phyloP scores from a whole-genome alignment of 441 rosid species.

The Gossypium schwendimanii region DNA sequence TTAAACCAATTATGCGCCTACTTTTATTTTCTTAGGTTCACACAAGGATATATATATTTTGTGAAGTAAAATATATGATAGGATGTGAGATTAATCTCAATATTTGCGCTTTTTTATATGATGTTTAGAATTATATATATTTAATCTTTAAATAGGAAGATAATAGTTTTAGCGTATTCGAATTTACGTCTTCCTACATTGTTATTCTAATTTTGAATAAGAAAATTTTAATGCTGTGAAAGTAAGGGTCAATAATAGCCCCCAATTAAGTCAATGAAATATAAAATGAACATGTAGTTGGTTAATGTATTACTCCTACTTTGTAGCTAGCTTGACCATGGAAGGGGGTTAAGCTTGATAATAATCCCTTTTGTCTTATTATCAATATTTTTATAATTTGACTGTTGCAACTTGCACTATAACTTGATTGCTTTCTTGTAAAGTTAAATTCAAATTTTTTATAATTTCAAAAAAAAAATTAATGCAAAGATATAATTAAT shows the following conservation, averaged over 20 bases:
- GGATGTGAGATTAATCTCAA: neutral
- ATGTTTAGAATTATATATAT: too few species aligned
- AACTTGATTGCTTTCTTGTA: neutral
- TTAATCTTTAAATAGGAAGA: rapidly evolving
- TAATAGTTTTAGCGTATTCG: rapidly evolving
- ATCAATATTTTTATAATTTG: neutral
- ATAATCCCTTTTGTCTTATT: slow-evolving; percentile 11
- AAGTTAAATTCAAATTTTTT: slow-evolving; percentile 22
- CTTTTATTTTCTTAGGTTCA: neutral
- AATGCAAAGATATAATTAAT: neutral
- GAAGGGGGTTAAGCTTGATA: neutral
- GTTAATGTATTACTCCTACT: slow-evolving; percentile 1
- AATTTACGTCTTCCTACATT: rapidly evolving
- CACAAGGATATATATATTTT: neutral
- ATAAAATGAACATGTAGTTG: neutral
- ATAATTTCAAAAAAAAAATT: neutral
- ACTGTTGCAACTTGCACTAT: neutral
- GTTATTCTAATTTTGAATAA: neutral
- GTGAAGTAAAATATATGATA: neutral
- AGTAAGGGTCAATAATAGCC: neutral
- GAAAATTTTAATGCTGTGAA: neutral
- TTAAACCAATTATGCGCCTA: neutral
- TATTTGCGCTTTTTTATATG: too few species aligned
- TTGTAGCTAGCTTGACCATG: neutral
- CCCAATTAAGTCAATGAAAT: neutral